Base-by-base conservation (phyloP, 2,329 filamentous ascomycete genomes). In the Mycogone perniciosa region DNA sequence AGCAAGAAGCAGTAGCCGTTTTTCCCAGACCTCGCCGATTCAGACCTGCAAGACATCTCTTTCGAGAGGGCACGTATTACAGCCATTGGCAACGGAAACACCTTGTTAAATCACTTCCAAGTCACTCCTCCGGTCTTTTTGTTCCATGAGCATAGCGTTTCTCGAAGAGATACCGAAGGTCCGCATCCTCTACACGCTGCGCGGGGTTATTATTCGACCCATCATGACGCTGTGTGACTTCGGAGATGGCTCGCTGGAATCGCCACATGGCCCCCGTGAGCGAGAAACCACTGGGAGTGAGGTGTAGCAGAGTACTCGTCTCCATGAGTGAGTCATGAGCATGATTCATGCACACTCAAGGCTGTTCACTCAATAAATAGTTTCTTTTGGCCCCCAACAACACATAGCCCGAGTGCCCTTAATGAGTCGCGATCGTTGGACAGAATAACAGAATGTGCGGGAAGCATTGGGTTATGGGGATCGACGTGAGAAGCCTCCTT, bases 401-500 rank as follows among this genome's bases (percentile, higher is more conserved):
- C 71, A 56, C 81, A 84, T n/a, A 84, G 66, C 0, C 82, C 82
- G 11, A 85, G 65, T n/a, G 81, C 78, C 37, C 76, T 72, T 50
- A 85, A 67, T 11, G 81, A 78, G 58, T 84, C 78, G 50, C 73
- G 82, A 64, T 97, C 91, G 54, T 80, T 85, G 5, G 89, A 84
- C 46, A 87, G 77, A 52, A 97, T 81, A 56, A 99, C 93, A 6
- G 81, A 84, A 55, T 85, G 84, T 1, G 91, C 85, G 1, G 93
- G 91, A n/a, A 96, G 71, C 85, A 95, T 91, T 0, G 91, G 93
- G 55, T 95, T 89, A 55, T 93, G 88, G 1, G 86, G 86, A 59
- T 92, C 89, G 54, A 97, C 85, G 55, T 88, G 83, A 11, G 88
- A 86, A 2, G 93, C 92, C 60, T 97, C 92, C 68, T 91, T 92